Conservation (phyloP, 2,329 filamentous ascomycete genomes). For the Teratosphaeria gauchensis region DNA sequence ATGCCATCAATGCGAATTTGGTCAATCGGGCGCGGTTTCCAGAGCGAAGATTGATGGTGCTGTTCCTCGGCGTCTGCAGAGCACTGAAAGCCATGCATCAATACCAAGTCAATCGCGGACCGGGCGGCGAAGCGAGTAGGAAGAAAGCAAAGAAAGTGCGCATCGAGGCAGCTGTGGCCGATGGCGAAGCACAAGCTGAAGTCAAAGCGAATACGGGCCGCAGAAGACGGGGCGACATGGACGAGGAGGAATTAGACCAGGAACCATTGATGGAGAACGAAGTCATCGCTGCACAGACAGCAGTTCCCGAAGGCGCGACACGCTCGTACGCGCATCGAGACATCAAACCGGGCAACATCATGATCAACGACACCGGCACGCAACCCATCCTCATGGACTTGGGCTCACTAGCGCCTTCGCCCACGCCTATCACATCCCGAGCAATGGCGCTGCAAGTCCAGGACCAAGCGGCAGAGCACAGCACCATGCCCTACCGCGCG, state of each 20-base stretch:
- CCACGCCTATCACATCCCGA: conserved; percentile 79
- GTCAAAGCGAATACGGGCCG: conserved; percentile 40
- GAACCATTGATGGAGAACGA: conserved; percentile 73
- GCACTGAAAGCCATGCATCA: conserved; percentile 86
- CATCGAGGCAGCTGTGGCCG: conserved; percentile 46
- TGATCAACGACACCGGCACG: conserved; percentile 87
- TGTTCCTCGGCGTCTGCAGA: conserved; percentile 86
- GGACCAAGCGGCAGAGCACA: conserved; percentile 90
- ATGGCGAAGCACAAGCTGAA: conserved; percentile 37
- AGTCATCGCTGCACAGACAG: conserved; percentile 56
- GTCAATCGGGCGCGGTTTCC: conserved; percentile 91
- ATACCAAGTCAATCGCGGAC: conserved; percentile 57
- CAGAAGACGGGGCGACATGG: conserved; percentile 42
- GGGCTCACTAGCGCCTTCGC: conserved; percentile 78
- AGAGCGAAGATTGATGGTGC: conserved; percentile 73
- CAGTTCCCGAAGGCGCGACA: conserved; percentile 56
- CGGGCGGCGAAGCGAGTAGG: conserved; percentile 40
- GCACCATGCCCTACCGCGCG: conserved; percentile 95
- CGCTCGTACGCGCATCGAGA: conserved; percentile 89
- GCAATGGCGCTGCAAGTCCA: conserved; percentile 86
- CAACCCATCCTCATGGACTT: conserved; percentile 95
- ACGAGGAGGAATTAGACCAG: conserved; percentile 62
- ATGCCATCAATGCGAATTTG: conserved; percentile 96
- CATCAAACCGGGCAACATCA: conserved; percentile 98
- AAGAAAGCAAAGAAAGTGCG: conserved; percentile 47